phyloP scores from a whole-genome alignment of 2,329 filamentous ascomycete genomes.

The Cadophora sp. region DNA sequence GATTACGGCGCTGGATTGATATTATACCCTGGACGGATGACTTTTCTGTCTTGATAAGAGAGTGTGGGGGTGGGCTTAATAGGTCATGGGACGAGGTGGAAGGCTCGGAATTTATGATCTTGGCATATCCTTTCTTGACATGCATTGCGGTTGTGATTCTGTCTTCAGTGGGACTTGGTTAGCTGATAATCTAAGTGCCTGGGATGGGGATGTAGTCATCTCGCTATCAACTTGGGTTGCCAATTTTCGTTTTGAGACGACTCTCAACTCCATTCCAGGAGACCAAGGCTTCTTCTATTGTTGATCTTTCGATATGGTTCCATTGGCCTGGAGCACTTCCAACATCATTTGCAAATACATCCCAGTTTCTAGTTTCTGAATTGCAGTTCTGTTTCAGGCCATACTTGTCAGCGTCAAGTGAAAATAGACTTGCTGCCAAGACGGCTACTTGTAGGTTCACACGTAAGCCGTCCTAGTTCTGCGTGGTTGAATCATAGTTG shows the following conservation, averaged over 20 bases:
- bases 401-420: background rate
- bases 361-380: no score
- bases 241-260: background rate
- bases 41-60: conserved; percentile 6
- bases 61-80: background rate
- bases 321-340: no score
- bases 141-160: background rate
- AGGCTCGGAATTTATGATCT: background rate
- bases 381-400: background rate
- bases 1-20: conserved; percentile 20
- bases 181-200: no score
- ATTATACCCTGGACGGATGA: conserved; percentile 27
- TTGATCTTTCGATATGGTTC: no score
- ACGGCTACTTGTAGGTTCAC: background rate
- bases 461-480: background rate
- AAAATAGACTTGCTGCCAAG: conserved; percentile 1
- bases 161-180: background rate
- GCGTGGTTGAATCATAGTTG: background rate
- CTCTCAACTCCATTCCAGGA: background rate
- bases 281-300: no score
- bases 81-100: background rate
- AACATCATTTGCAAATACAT: background rate
- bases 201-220: background rate
- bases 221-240: background rate
- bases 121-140: background rate